These are phyloP conservation scores for Madurella mycetomatis DNA, from an alignment of 2,329 filamentous ascomycete genomes.

Conservation along the genomic window DNA sequence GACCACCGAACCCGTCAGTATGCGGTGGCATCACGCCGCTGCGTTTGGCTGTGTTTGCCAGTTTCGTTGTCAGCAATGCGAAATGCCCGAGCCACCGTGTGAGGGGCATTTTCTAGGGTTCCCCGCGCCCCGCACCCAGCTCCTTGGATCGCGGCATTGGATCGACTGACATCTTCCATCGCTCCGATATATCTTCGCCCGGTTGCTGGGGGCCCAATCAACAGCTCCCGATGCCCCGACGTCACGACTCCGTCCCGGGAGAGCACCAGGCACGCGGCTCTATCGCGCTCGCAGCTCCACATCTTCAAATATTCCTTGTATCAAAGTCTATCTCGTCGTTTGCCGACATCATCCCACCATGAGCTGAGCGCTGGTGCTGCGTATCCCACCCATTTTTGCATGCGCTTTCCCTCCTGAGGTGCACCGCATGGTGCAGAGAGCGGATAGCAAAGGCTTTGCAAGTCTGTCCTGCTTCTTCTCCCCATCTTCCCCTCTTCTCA, in stretches of 20 bases:
- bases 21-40: background rate
- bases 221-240: slow-evolving; percentile 16
- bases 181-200: slow-evolving; percentile 26
- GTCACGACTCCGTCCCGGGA: slow-evolving; percentile 13
- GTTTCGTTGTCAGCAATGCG: background rate
- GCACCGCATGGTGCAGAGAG: slow-evolving; percentile 5
- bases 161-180: slow-evolving; percentile 6
- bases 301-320: slow-evolving; percentile 14
- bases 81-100: background rate
- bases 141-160: background rate
- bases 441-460: slow-evolving; percentile 25
- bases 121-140: slow-evolving; percentile 4
- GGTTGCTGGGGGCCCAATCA: slow-evolving; percentile 21
- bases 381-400: background rate
- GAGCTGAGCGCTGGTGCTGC: slow-evolving; percentile 1
- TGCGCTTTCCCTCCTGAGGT: slow-evolving; percentile 1
- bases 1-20: background rate
- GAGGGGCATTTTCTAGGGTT: slow-evolving; percentile 1
- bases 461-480: slow-evolving; percentile 2
- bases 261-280: slow-evolving; percentile 13
- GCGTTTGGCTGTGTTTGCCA: background rate
- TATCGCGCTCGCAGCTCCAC: slow-evolving; percentile 20
- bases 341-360: slow-evolving; percentile 17
- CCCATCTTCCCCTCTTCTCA: slow-evolving; percentile 1
- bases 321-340: slow-evolving; percentile 19